Percentiles rank a stretch among this genome's conserved stretches.
phyloP scores from a whole-genome alignment of 345 rosid genomes.

The Eucalyptus viminalis region DNA sequence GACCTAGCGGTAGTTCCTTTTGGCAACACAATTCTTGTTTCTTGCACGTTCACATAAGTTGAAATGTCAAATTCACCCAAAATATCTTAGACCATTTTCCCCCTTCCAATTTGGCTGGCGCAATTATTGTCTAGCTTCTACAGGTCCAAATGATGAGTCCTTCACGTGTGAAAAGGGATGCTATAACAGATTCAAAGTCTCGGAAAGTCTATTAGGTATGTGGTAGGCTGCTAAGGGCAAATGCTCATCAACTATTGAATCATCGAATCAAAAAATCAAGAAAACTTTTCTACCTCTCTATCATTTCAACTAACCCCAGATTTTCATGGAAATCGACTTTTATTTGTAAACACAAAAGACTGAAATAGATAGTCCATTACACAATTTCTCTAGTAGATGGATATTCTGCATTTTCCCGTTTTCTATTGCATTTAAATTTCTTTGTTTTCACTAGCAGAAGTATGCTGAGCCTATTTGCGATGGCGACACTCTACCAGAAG shows the following conservation, averaged over 20 bases:
- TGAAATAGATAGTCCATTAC: neutral
- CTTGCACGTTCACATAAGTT: neutral
- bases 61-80: neutral
- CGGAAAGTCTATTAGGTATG: no score
- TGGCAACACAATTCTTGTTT: neutral
- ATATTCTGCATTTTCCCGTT: neutral
- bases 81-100: neutral
- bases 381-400: neutral
- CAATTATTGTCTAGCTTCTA: no score
- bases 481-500: neutral
- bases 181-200: no score
- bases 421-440: neutral
- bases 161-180: no score
- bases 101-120: no score
- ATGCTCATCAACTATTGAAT: no score
- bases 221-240: no score
- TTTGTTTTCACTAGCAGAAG: neutral
- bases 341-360: neutral
- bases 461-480: neutral
- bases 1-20: fast-evolving
- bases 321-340: neutral
- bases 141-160: no score
- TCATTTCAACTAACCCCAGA: no score
- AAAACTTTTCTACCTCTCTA: no score
- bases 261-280: no score